Conservation (phyloP, 768 basidiomycete genomes). For the Rhizopogon roseolus region DNA sequence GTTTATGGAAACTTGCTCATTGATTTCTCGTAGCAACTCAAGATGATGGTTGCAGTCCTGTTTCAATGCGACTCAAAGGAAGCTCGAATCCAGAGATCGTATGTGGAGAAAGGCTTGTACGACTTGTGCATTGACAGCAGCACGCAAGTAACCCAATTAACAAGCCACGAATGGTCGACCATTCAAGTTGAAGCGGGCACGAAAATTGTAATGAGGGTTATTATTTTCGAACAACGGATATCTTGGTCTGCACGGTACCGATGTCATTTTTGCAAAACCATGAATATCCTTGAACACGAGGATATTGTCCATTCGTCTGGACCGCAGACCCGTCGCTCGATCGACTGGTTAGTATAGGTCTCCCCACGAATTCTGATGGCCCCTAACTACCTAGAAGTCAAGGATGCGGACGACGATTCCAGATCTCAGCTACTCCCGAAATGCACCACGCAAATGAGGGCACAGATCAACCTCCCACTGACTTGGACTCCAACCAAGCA, state of each 20-base stretch:
- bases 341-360: constrained; percentile 16
- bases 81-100: constrained; percentile 17
- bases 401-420: constrained; percentile 23
- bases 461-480: background rate
- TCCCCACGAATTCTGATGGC: background rate
- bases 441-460: too few species aligned
- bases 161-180: constrained; percentile 17
- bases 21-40: constrained; percentile 13
- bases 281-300: too few species aligned
- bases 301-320: constrained; percentile 9
- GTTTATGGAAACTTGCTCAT: background rate
- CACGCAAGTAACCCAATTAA: constrained; percentile 16
- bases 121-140: constrained; percentile 21
- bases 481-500: too few species aligned
- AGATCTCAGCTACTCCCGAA: constrained; percentile 3
- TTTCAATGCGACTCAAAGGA: constrained; percentile 13
- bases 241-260: constrained; percentile 7
- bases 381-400: constrained; percentile 4
- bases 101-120: constrained; percentile 18
- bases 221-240: constrained; percentile 15
- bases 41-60: constrained; percentile 11
- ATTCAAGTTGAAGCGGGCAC: constrained; percentile 16
- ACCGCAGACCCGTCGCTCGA: constrained; percentile 18
- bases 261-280: constrained; percentile 17
- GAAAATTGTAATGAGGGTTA: constrained; percentile 20